Evolutionary conservation across 345 rosid species (phyloP).

Genomic region (Passiflora organensis): DNA sequence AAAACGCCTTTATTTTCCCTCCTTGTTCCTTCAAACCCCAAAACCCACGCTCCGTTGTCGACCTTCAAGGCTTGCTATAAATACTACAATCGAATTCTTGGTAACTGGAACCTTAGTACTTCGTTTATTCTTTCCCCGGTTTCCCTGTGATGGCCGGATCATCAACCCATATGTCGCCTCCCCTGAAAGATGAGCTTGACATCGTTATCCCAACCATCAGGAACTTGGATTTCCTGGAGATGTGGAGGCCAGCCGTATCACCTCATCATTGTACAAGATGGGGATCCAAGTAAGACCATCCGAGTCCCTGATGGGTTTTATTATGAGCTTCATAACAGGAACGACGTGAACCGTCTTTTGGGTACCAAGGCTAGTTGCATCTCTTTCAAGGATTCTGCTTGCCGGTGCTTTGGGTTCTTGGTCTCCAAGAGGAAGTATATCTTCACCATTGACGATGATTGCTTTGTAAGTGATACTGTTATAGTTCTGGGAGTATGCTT

Average conservation of each 20-base stretch:
- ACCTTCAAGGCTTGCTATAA: too few species aligned
- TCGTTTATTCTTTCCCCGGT: too few species aligned
- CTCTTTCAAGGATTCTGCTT: slow-evolving; percentile 39
- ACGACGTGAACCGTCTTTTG: slow-evolving; percentile 24
- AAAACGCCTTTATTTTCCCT: background rate
- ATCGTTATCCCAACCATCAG: slow-evolving; percentile 31
- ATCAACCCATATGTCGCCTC: slow-evolving; percentile 1
- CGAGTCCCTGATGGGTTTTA: slow-evolving; percentile 32
- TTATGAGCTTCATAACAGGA: slow-evolving; percentile 29
- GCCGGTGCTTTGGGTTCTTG: slow-evolving; percentile 62
- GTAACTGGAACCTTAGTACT: too few species aligned
- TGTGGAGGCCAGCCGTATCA: slow-evolving; percentile 41
- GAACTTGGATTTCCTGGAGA: slow-evolving; percentile 33
- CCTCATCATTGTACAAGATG: slow-evolving; percentile 35
- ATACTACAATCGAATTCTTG: too few species aligned
- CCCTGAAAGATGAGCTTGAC: slow-evolving; percentile 27
- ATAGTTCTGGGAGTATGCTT: too few species aligned
- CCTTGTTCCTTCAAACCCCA: background rate
- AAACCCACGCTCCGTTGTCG: background rate
- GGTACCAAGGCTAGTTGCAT: slow-evolving; percentile 35
- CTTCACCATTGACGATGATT: slow-evolving; percentile 61
- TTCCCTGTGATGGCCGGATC: slow-evolving; percentile 10
- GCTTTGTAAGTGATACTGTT: slow-evolving; percentile 37
- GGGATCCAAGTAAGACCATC: slow-evolving; percentile 30
- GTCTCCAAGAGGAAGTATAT: slow-evolving; percentile 55